Conservation (phyloP, 2,329 filamentous ascomycete genomes). For the Fusarium compactum region DNA sequence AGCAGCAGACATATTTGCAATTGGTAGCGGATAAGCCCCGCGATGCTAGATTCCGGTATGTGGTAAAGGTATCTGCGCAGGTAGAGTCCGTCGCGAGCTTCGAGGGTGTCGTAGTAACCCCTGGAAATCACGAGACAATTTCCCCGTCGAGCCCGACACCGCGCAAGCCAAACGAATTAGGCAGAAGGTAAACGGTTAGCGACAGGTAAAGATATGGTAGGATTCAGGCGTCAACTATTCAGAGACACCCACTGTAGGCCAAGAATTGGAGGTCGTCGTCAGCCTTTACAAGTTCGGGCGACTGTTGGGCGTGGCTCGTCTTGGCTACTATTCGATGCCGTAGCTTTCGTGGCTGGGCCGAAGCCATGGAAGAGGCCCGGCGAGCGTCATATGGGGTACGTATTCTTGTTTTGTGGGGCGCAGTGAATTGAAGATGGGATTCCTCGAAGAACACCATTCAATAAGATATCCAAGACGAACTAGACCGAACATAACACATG, state of each 20-base stretch:
- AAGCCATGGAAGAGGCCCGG: constrained; percentile 17
- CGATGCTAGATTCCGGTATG: constrained; percentile 16
- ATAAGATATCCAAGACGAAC: background rate
- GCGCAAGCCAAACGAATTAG: constrained; percentile 28
- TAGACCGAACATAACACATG: background rate
- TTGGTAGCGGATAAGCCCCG: constrained; percentile 33
- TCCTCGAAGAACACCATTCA: background rate
- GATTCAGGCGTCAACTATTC: constrained; percentile 2
- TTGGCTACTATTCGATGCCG: constrained; percentile 40
- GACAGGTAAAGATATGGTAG: background rate
- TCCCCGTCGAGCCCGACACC: constrained; percentile 37
- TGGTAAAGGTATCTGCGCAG: constrained; percentile 16
- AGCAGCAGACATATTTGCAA: constrained; percentile 48
- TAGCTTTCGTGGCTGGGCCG: constrained; percentile 43
- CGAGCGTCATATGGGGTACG: constrained; percentile 45
- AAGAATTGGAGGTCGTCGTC: constrained; percentile 43
- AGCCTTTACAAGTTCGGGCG: constrained; percentile 45
- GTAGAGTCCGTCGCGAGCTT: constrained; percentile 22
- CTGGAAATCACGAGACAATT: constrained; percentile 47
- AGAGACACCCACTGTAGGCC: constrained; percentile 6
- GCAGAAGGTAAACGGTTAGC: constrained; percentile 1
- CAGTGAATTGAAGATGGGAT: constrained; percentile 1
- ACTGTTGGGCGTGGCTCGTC: constrained; percentile 39
- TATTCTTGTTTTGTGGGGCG: constrained; percentile 38
- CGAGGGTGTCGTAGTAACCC: constrained; percentile 25